Evolutionary conservation across 805 yeast genomes (phyloP).

Genomic region (Yamadazyma tumulicola): DNA sequence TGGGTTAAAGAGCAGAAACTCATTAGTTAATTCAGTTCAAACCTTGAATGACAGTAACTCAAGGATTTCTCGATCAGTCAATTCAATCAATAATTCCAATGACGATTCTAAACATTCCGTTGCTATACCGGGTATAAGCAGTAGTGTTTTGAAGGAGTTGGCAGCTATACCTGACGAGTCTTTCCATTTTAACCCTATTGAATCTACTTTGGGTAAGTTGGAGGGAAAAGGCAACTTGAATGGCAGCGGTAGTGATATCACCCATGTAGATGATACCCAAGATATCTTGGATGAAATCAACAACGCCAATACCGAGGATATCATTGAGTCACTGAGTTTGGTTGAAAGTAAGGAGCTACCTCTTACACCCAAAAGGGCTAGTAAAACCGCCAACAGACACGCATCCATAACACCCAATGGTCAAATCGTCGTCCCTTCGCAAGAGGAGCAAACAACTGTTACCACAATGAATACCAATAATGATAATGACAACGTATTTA

Average conservation of each 20-base stretch:
- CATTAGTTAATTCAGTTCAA: slow-evolving; percentile 7
- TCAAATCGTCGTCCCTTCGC: not conserved
- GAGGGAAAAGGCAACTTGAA: slow-evolving; percentile 44
- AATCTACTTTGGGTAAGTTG: slow-evolving; percentile 68
- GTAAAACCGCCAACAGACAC: not conserved
- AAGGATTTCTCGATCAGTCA: not conserved
- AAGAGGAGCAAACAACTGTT: slow-evolving; percentile 1
- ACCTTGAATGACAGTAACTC: slow-evolving; percentile 10
- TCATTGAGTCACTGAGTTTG: slow-evolving; percentile 14
- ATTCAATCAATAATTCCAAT: slow-evolving; percentile 1
- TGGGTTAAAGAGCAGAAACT: slow-evolving; percentile 17
- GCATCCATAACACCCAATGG: slow-evolving; percentile 1
- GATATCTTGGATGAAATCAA: slow-evolving; percentile 38
- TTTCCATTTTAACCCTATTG: slow-evolving; percentile 58
- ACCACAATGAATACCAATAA: slow-evolving; percentile 3
- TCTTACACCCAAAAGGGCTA: slow-evolving; percentile 22
- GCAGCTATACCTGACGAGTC: slow-evolving; percentile 85
- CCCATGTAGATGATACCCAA: slow-evolving; percentile 24
- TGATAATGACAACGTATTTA: slow-evolving; percentile 13
- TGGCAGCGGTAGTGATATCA: slow-evolving; percentile 10
- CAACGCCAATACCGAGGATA: slow-evolving; percentile 39
- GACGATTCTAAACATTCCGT: slow-evolving; percentile 25
- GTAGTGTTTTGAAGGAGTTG: slow-evolving; percentile 47
- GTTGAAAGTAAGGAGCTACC: slow-evolving; percentile 23
- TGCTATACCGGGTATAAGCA: slow-evolving; percentile 55